Percentiles rank a stretch among this genome's conserved stretches.
phyloP scores from a whole-genome alignment of 2,329 filamentous ascomycete genomes.

The Diaporthe destruens region DNA sequence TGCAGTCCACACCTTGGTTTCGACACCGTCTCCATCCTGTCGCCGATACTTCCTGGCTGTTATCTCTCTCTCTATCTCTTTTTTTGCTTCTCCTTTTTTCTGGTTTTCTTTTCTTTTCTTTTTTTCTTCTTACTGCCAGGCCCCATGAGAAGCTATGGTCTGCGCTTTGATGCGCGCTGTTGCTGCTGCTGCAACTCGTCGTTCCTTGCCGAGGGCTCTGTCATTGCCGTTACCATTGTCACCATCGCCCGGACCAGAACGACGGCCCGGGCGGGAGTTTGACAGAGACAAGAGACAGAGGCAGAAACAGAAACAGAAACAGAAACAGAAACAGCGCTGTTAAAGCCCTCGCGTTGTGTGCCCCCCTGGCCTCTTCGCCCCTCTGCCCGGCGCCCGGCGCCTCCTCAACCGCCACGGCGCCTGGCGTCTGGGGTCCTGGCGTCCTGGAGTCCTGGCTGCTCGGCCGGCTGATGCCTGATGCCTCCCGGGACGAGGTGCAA shows the following conservation, averaged over 20 bases:
- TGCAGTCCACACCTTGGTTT: constrained; percentile 22
- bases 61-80: too few species aligned
- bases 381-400: not conserved
- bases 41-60: not conserved
- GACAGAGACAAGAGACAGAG: not conserved
- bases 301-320: too few species aligned
- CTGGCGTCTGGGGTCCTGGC: not conserved
- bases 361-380: too few species aligned
- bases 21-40: constrained; percentile 21
- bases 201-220: constrained; percentile 4
- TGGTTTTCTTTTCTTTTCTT: too few species aligned
- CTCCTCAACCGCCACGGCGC: not conserved
- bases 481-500: constrained; percentile 31
- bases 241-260: constrained; percentile 6
- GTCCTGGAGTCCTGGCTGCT: not conserved
- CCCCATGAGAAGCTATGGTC: constrained; percentile 4
- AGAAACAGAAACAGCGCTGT: not conserved
- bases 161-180: constrained; percentile 31
- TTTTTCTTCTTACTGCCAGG: not conserved
- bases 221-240: constrained; percentile 16
- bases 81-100: too few species aligned
- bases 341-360: constrained; percentile 10
- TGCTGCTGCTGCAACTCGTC: not conserved
- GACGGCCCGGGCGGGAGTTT: constrained; percentile 17
- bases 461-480: not conserved